These are phyloP conservation scores for Dactylellina drechsleri DNA, from an alignment of 2,329 filamentous ascomycete genomes.

Conservation along the genomic window DNA sequence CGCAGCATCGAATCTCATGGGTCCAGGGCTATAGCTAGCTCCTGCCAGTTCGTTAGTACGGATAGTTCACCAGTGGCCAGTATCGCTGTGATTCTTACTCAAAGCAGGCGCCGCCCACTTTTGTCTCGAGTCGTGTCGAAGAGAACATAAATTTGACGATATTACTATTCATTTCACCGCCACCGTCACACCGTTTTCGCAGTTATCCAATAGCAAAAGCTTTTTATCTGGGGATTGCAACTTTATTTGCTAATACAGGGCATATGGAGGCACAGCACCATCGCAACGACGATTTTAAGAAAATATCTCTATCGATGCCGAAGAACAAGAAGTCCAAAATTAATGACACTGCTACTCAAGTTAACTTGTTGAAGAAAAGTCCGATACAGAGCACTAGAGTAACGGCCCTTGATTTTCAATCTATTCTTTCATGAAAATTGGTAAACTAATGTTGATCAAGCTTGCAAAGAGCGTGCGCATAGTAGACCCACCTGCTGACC, in stretches of 20 bases:
- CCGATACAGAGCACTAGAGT: not conserved
- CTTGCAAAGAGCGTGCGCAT: not conserved
- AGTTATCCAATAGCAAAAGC: no score
- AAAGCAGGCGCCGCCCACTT: no score
- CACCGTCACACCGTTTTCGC: no score
- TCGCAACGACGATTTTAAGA: not conserved
- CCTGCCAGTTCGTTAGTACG: no score
- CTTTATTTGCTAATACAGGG: no score
- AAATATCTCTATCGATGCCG: not conserved
- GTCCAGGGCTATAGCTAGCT: no score
- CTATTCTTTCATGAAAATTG: not conserved
- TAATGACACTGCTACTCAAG: not conserved
- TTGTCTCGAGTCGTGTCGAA: no score
- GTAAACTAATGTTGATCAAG: not conserved
- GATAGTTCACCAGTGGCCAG: no score
- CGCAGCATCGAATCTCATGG: no score
- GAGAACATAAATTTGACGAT: not conserved
- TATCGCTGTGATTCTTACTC: no score
- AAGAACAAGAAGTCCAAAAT: not conserved
- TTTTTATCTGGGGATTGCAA: no score
- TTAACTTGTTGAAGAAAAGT: not conserved
- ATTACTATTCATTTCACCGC: no score
- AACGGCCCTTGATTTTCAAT: not conserved
- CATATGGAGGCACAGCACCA: not conserved
- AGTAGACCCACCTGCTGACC: not conserved